Evolutionary conservation across 1,139 yeast species (phyloP), one percentile per base, ranked within the genome.

Genomic region (Lodderomyces pseudojiufengensis): DNA sequence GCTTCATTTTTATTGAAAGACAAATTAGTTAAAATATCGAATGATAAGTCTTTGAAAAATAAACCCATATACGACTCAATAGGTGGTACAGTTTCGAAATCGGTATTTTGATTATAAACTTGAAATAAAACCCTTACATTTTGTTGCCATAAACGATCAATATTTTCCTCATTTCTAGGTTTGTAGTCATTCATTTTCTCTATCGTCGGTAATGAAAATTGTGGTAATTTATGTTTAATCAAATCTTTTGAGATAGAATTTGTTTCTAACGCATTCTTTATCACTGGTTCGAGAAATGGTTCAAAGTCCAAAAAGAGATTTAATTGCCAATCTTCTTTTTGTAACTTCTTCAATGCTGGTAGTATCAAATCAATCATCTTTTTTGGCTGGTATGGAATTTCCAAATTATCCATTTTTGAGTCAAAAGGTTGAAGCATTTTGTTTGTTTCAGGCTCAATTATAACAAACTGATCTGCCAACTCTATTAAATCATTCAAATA

Each of bases 1-100:
- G 88, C 95, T 48, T 87, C 95, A 38, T 78, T 80, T 52, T 95
- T 80, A 61, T 92, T 92, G 63, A 86, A 92, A 42, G 92, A 95
- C 63, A 92, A 66, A 48, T 84, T 79, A 40, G 83, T 79, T 43
- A 90, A 75, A 29, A 85, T 65, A 55, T 90, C 97, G 36, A 75
- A 73, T 21, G 83, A 70, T 20, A 86, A 63, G 53, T 94, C 98
- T 45, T 86, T 76, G 49, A 88, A 70, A 29, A 92, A 58, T 36
- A 86, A 51, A 1, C 74, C 74, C 29, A 54, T 47, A 50, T 80
- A 81, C 0, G 84, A 63, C 4, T 70, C 72, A 15, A 76, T 69
- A 2, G 76, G 63, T 0, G 97, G 95, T 3, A 85, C 86, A 0
- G 97, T 85, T 41, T 78, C 82, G 40, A 83, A 75, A 10, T 63